phyloP scores from a whole-genome alignment of 768 basidiomycete genomes.

The Rossbeevera mucosa region DNA sequence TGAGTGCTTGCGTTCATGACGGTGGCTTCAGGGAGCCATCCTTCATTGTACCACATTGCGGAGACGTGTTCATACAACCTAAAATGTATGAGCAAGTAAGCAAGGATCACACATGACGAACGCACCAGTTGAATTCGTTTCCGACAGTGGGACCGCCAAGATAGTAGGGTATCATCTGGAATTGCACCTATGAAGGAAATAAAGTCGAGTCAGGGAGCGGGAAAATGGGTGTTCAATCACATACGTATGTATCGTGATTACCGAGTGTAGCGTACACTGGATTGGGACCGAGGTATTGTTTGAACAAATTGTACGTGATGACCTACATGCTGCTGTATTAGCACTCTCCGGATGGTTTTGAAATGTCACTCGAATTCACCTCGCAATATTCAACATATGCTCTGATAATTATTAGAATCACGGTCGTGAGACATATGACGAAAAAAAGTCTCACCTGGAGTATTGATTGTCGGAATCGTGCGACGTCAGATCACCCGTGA shows the following conservation, averaged over 20 bases:
- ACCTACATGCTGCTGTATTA: constrained; percentile 34
- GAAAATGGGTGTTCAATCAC: constrained; percentile 25
- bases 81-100: not conserved
- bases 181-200: constrained; percentile 10
- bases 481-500: constrained; percentile 70
- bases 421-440: not conserved
- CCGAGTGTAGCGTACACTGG: constrained; percentile 69
- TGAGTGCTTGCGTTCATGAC: constrained; percentile 40
- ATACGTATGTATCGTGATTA: constrained; percentile 71
- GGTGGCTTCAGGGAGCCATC: constrained; percentile 39
- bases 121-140: constrained; percentile 41
- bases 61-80: constrained; percentile 51
- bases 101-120: too few species aligned
- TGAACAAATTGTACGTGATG: constrained; percentile 58
- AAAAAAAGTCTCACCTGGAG: constrained; percentile 39
- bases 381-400: constrained; percentile 58
- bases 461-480: constrained; percentile 68
- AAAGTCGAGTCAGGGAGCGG: not conserved
- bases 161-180: constrained; percentile 38
- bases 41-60: constrained; percentile 41
- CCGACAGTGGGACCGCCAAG: constrained; percentile 30
- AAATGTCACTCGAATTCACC: constrained; percentile 29
- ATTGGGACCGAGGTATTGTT: constrained; percentile 49
- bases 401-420: constrained; percentile 28
- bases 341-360: not conserved